phyloP scores from a whole-genome alignment of 2,329 filamentous ascomycete species.

The Diaporthe destruens region DNA sequence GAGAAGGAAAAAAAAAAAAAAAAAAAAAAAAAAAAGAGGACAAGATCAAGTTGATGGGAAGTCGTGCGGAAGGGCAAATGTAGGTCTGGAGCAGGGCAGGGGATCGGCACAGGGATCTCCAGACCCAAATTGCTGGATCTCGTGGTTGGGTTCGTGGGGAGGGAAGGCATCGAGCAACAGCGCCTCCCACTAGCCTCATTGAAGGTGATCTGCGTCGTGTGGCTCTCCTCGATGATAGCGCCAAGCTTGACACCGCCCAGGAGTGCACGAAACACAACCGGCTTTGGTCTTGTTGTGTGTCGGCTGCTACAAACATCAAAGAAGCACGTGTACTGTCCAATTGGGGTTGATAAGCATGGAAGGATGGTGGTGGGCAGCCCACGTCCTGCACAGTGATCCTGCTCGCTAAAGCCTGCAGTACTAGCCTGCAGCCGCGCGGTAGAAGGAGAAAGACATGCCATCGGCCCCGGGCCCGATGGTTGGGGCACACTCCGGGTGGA shows the following conservation, averaged over 20 bases:
- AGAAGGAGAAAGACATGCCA: conserved; percentile 2
- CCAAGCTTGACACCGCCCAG: conserved; percentile 12
- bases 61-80: neutral
- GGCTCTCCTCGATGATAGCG: conserved; percentile 24
- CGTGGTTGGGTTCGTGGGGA: conserved; percentile 17
- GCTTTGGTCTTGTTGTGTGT: conserved; percentile 16
- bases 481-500: neutral
- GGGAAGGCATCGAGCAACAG: conserved; percentile 24
- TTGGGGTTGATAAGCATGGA: conserved; percentile 1
- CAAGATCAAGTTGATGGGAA: neutral
- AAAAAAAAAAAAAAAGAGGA: neutral
- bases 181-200: conserved; percentile 25
- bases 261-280: conserved; percentile 3
- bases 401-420: conserved; percentile 22
- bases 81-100: conserved; percentile 21
- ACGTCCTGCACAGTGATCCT: conserved; percentile 24
- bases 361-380: conserved; percentile 18
- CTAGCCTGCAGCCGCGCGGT: conserved; percentile 33
- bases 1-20: neutral
- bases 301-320: conserved; percentile 11
- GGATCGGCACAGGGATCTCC: conserved; percentile 41
- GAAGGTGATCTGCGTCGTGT: conserved; percentile 26
- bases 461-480: neutral
- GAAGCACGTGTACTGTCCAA: conserved; percentile 24
- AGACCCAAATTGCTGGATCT: conserved; percentile 38